A percentile compares a stretch with the other conserved stretches of the same genome.
phyloP scores from a whole-genome alignment of 2,329 filamentous ascomycete species.

The Trichophyton benhamiae region DNA sequence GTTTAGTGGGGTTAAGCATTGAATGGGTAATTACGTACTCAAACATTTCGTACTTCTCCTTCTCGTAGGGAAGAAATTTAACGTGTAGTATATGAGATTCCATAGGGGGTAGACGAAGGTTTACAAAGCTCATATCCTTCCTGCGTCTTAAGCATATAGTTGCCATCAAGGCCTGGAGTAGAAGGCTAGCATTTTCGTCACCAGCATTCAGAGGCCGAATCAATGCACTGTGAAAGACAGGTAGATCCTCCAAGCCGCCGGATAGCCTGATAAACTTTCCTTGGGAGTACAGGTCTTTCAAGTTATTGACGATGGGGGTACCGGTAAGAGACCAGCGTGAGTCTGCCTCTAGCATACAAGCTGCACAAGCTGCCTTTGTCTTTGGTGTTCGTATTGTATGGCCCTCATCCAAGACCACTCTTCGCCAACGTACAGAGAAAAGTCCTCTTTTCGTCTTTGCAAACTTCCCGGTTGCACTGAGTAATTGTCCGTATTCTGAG shows the following conservation, averaged over 20 bases:
- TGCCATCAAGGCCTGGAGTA: constrained; percentile 67
- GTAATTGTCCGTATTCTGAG: constrained; percentile 46
- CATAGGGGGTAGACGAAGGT: constrained; percentile 64
- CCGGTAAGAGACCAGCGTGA: constrained; percentile 71
- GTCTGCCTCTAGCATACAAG: constrained; percentile 52
- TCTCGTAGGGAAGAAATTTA: constrained; percentile 59
- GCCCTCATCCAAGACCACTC: constrained; percentile 71
- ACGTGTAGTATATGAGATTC: constrained; percentile 67
- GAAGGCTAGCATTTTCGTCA: constrained; percentile 45
- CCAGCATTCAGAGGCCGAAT: constrained; percentile 54
- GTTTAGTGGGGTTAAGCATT: constrained; percentile 13
- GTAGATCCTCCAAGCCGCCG: constrained; percentile 59
- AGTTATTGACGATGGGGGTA: constrained; percentile 70
- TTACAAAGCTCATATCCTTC: constrained; percentile 82
- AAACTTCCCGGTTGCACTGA: constrained; percentile 34
- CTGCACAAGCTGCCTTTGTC: constrained; percentile 59
- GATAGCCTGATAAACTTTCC: constrained; percentile 64
- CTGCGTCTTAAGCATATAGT: constrained; percentile 67
- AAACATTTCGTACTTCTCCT: constrained; percentile 63
- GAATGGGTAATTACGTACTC: constrained; percentile 38
- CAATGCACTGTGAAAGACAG: constrained; percentile 62
- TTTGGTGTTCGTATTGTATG: constrained; percentile 68
- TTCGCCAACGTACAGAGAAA: constrained; percentile 59
- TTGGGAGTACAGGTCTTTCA: constrained; percentile 70
- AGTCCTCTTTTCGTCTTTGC: constrained; percentile 37